A percentile compares a stretch with the other conserved stretches of the same genome.
These are phyloP conservation scores for Hibiscus tridactylites DNA, from an alignment of 345 rosid species.

Conservation along the genomic window DNA sequence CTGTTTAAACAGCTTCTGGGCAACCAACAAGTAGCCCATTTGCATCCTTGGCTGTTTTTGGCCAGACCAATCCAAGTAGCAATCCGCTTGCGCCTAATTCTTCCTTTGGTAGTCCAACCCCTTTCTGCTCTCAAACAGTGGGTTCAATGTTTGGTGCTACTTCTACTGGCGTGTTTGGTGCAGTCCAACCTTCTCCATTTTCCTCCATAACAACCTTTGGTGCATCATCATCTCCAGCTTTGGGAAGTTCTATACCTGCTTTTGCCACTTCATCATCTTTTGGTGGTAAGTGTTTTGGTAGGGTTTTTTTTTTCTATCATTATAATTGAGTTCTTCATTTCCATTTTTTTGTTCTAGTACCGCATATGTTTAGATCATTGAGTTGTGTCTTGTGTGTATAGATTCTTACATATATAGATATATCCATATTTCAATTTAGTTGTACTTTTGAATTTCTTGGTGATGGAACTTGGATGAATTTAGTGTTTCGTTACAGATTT, in stretches of 20 bases:
- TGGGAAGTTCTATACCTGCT: slow-evolving; percentile 55
- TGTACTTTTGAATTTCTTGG: too few species aligned
- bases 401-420: not conserved
- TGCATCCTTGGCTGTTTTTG: slow-evolving; percentile 60
- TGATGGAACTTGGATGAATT: not conserved
- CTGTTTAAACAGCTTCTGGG: slow-evolving; percentile 60
- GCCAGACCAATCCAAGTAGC: slow-evolving; percentile 51
- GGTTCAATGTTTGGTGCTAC: slow-evolving; percentile 77
- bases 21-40: slow-evolving; percentile 67
- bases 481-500: not conserved
- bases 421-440: too few species aligned
- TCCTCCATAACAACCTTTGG: slow-evolving; percentile 66
- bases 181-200: slow-evolving; percentile 57
- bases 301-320: not conserved
- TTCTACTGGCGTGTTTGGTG: slow-evolving; percentile 85
- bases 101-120: slow-evolving; percentile 45
- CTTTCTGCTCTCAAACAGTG: slow-evolving; percentile 78
- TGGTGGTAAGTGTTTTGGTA: slow-evolving; percentile 44
- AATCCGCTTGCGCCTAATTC: slow-evolving; percentile 74
- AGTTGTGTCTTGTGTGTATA: not conserved
- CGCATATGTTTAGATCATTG: not conserved
- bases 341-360: not conserved
- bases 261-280: slow-evolving; percentile 60
- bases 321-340: not conserved
- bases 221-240: slow-evolving; percentile 64